phyloP scores from a whole-genome alignment of 768 basidiomycete genomes.

The Trametes cinnabarina region DNA sequence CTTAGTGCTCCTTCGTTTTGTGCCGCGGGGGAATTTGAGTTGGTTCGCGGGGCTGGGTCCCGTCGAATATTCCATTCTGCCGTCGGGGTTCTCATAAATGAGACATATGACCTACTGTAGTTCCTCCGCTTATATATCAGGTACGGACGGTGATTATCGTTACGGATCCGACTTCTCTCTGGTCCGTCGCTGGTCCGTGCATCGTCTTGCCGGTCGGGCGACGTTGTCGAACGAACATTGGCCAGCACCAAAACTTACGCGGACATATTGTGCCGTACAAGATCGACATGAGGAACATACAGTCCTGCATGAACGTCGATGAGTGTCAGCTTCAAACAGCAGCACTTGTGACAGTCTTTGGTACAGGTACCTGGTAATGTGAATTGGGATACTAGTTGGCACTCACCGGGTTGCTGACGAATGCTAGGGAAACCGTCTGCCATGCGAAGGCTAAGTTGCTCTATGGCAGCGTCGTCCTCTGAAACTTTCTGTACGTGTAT shows the following conservation, averaged over 20 bases:
- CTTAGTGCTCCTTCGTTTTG: background rate
- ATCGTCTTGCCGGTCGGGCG: no score
- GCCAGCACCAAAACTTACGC: no score
- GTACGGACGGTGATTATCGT: conserved; percentile 15
- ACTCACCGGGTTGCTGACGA: background rate
- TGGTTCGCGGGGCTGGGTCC: background rate
- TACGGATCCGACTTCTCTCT: background rate
- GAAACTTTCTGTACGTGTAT: no score
- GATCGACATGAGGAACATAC: no score
- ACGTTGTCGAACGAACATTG: no score
- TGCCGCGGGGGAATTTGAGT: background rate
- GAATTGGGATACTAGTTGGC: no score
- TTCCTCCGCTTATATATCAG: conserved; percentile 10
- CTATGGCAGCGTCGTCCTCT: no score
- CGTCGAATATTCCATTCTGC: conserved; percentile 1
- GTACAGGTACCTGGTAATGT: no score
- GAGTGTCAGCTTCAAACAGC: background rate
- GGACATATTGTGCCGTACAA: no score
- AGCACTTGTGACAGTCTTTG: no score
- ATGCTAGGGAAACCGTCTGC: background rate
- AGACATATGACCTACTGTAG: conserved; percentile 3
- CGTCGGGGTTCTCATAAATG: background rate
- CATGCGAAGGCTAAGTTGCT: no score
- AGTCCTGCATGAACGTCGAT: no score
- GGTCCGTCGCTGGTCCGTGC: background rate